Percentiles rank a stretch among this genome's conserved stretches.
Evolutionary conservation across 1,284 basidiomycete species (phyloP).

Genomic region (Melampsora larici-populina): DNA sequence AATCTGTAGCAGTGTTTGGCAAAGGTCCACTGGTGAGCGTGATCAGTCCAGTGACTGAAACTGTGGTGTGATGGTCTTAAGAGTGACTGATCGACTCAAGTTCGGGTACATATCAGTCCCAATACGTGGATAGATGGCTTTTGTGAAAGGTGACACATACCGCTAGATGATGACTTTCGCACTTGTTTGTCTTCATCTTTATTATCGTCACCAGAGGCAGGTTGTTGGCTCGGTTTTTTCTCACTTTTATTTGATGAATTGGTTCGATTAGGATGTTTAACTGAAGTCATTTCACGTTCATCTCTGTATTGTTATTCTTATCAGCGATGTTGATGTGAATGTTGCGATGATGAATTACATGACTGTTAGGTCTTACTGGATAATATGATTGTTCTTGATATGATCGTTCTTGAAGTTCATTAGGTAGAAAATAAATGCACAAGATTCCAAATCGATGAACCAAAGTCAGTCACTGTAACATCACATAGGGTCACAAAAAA

Average conservation of each 20-base stretch:
- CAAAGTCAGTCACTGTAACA: too few species aligned
- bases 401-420: too few species aligned
- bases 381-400: background rate
- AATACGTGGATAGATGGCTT: background rate
- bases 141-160: background rate
- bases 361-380: conserved; percentile 1
- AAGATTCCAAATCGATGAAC: too few species aligned
- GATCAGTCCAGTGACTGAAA: background rate
- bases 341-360: background rate
- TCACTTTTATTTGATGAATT: too few species aligned
- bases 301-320: background rate
- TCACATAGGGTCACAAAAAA: too few species aligned
- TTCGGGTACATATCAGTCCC: background rate
- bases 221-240: background rate
- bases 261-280: too few species aligned
- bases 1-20: background rate
- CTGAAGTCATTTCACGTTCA: background rate
- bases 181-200: background rate
- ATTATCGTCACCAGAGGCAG: background rate
- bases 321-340: background rate
- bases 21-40: conserved; percentile 2
- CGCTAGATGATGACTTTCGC: background rate
- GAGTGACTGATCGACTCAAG: background rate
- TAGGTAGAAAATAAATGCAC: too few species aligned
- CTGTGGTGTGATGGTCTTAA: background rate